A percentile compares a stretch with the other conserved stretches of the same genome.
Evolutionary conservation across 192 early-diverging fungal genomes (phyloP).

Genomic region (Mortierella antarctica): DNA sequence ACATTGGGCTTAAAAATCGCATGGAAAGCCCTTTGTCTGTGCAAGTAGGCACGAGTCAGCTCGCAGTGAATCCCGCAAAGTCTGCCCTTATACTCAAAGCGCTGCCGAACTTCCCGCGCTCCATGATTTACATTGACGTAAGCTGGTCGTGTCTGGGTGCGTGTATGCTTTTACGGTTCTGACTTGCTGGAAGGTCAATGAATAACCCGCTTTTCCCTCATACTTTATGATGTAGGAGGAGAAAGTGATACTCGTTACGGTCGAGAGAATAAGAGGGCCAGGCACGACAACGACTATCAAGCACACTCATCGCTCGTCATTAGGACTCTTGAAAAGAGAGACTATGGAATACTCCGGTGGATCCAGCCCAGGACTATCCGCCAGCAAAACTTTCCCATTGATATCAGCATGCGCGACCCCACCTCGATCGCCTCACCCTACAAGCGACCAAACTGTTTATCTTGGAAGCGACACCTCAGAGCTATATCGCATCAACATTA

Average conservation of each 20-base stretch:
- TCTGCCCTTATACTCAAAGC: conserved; percentile 36
- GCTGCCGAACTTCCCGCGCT: conserved; percentile 30
- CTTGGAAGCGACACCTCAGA: conserved; percentile 45
- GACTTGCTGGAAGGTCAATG: too few relatives aligned
- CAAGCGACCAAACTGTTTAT: conserved; percentile 34
- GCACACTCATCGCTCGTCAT: conserved; percentile 20
- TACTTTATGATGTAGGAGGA: conserved; percentile 21
- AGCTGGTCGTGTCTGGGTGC: not conserved
- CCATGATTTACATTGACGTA: conserved; percentile 46
- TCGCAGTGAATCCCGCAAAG: conserved; percentile 1
- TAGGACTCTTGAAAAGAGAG: conserved; percentile 25
- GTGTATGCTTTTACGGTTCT: too few relatives aligned
- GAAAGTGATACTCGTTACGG: conserved; percentile 34
- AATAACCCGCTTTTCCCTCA: not conserved
- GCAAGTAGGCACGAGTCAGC: conserved; percentile 30
- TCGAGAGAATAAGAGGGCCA: not conserved
- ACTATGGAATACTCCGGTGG: not conserved
- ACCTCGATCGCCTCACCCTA: conserved; percentile 9
- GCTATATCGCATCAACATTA: conserved; percentile 36
- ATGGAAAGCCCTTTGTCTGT: conserved; percentile 8
- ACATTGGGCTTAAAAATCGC: conserved; percentile 17
- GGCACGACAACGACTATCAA: not conserved
- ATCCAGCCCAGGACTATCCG: too few relatives aligned
- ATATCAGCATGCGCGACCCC: conserved; percentile 41
- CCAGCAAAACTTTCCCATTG: conserved; percentile 6